phyloP scores from a whole-genome alignment of 2,329 filamentous ascomycete genomes.

The Stagonosporopsis rhizophila region DNA sequence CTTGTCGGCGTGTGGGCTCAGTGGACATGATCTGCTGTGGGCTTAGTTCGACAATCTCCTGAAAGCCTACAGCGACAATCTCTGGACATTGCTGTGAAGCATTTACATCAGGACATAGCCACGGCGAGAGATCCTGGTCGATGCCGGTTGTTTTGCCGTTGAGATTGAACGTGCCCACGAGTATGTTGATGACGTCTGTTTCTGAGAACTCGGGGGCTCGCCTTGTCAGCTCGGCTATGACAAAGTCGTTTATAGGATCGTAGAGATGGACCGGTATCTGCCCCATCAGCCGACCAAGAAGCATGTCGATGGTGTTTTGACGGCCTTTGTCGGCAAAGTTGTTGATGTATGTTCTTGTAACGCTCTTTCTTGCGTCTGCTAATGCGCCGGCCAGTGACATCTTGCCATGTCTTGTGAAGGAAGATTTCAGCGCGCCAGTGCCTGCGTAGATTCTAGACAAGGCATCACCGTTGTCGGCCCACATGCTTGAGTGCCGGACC shows the following conservation, averaged over 20 bases:
- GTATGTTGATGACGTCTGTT: constrained; percentile 76
- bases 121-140: constrained; percentile 79
- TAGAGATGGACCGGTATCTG: constrained; percentile 85
- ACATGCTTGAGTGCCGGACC: constrained; percentile 88
- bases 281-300: constrained; percentile 83
- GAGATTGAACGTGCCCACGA: constrained; percentile 90
- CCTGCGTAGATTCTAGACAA: constrained; percentile 95
- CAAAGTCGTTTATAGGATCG: constrained; percentile 93
- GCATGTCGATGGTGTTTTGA: constrained; percentile 93
- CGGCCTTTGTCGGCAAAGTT: constrained; percentile 94
- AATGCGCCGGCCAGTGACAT: constrained; percentile 94
- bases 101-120: constrained; percentile 77
- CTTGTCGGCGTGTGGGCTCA: constrained; percentile 81
- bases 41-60: constrained; percentile 97
- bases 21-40: constrained; percentile 99
- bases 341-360: constrained; percentile 93
- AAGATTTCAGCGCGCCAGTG: constrained; percentile 93
- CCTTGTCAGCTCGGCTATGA: constrained; percentile 76
- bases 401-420: constrained; percentile 91
- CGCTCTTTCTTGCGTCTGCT: constrained; percentile 94
- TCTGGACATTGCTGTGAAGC: constrained; percentile 71
- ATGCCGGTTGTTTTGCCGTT: constrained; percentile 85
- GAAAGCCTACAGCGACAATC: constrained; percentile 89
- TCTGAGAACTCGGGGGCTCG: constrained; percentile 76
- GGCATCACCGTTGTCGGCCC: constrained; percentile 96